These are phyloP conservation scores for Scheffersomyces lignicola DNA, from an alignment of 1,139 yeast genomes.

Conservation along the genomic window DNA sequence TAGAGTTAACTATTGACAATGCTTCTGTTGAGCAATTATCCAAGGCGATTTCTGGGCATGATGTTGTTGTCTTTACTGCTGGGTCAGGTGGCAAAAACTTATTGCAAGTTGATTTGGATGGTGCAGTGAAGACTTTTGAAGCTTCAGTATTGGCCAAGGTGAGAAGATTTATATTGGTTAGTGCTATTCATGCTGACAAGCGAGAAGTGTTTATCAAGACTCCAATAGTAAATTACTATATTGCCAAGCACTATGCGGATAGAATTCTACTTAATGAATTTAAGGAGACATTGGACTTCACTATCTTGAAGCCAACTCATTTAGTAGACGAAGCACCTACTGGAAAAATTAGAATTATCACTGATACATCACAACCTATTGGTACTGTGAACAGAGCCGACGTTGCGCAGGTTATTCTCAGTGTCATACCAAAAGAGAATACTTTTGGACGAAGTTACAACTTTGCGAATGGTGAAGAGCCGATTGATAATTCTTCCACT, in stretches of 20 bases:
- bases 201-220: slow-evolving; percentile 37
- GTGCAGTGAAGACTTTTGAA: slow-evolving; percentile 58
- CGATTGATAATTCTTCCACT: slow-evolving; percentile 8
- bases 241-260: slow-evolving; percentile 61
- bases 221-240: slow-evolving; percentile 38
- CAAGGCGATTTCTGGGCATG: slow-evolving; percentile 43
- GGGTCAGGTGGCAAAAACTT: slow-evolving; percentile 63
- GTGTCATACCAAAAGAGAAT: slow-evolving; percentile 18
- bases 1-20: slow-evolving; percentile 38
- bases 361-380: slow-evolving; percentile 11
- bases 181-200: slow-evolving; percentile 56
- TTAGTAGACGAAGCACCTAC: slow-evolving; percentile 39
- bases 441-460: slow-evolving; percentile 30
- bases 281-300: slow-evolving; percentile 40
- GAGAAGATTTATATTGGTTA: slow-evolving; percentile 51
- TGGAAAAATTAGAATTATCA: slow-evolving; percentile 33
- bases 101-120: slow-evolving; percentile 60
- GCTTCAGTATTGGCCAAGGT: slow-evolving; percentile 51
- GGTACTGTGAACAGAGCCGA: slow-evolving; percentile 28
- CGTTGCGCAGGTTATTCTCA: slow-evolving; percentile 28
- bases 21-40: slow-evolving; percentile 35
- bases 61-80: slow-evolving; percentile 61
- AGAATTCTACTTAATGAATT: slow-evolving; percentile 39
- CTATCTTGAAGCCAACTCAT: slow-evolving; percentile 52
- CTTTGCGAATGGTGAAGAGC: slow-evolving; percentile 22